phyloP scores from a whole-genome alignment of 495 filamentous ascomycete genomes.

The Xylaria sp. region DNA sequence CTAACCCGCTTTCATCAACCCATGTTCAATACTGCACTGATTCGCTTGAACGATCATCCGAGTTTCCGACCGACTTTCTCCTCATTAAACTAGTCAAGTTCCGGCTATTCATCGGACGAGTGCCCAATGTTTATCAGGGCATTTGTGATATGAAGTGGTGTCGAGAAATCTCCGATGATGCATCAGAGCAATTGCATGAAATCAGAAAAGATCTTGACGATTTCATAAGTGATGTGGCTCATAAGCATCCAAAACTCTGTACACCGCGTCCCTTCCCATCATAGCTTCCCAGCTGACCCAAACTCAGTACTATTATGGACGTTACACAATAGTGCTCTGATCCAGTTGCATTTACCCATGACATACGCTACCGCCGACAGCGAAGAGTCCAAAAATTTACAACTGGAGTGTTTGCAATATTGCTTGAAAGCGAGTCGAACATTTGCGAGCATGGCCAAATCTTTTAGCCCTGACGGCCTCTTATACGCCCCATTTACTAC shows the following conservation, averaged over 20 bases:
- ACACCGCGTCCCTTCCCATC: neutral
- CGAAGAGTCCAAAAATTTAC: conserved; percentile 29
- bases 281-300: conserved; percentile 1
- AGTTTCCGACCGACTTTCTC: conserved; percentile 38
- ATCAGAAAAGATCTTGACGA: conserved; percentile 38
- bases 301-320: conserved; percentile 37
- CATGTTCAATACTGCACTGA: conserved; percentile 38
- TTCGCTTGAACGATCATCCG: conserved; percentile 33
- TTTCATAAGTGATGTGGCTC: conserved; percentile 24
- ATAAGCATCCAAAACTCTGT: conserved; percentile 27
- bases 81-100: conserved; percentile 41
- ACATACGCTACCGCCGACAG: conserved; percentile 34
- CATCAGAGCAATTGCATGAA: conserved; percentile 30
- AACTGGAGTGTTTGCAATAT: conserved; percentile 37
- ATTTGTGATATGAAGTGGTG: conserved; percentile 32
- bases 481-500: conserved; percentile 33
- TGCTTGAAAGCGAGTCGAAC: conserved; percentile 37
- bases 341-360: conserved; percentile 43
- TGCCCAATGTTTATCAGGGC: conserved; percentile 23
- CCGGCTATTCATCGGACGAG: conserved; percentile 37
- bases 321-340: conserved; percentile 38
- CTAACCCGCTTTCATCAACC: conserved; percentile 31
- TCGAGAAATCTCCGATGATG: conserved; percentile 20
- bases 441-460: conserved; percentile 28
- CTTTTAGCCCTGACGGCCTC: conserved; percentile 33